Base-by-base conservation (phyloP, 345 rosid species). In the Camelina laxa region DNA sequence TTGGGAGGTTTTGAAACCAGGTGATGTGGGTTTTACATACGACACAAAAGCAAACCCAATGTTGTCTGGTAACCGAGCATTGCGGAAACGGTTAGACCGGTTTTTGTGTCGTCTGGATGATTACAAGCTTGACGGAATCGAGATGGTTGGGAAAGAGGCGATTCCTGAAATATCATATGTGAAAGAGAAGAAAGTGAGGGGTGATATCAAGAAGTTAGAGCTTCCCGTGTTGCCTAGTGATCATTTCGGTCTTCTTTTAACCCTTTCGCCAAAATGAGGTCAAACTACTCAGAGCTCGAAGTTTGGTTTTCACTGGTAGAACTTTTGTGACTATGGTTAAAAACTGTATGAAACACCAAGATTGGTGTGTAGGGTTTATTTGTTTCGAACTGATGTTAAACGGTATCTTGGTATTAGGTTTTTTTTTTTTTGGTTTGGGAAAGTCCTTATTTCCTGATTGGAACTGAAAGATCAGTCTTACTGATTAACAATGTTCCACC, bases 151-250 rank as follows among this genome's bases (percentile, higher is more conserved):
- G n/a, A 80, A 60, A 82, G 98, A 90, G 69, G 91, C 90, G 8
- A 88, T 95, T 77, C 91, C 90, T 4, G 91, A 85, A 8, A 69
- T 92, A 69, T 84, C 87, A 0, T 82, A 92, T 77, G 69, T 48
- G 68, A 95, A 92, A 82, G 96, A 95, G 87, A 95, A 92, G 89
- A 90, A 77, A 67, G 84, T 87, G 62, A 87, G 85, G 49, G 75
- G 84, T 60, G 96, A 86, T 73, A 61, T 78, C 16, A 84, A 86
- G 79, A 51, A 27, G 74, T 56, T 95, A 70, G 90, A 84, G 80
- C 93, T 95, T 31, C 99, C 99, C 2, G 98, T 95, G 77, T 76
- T 92, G 80, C 98, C 99, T 13, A 92, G 99, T 44, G 97, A 95
- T 79, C 99, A 95, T 73, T 95, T 87, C 58, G 99, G 98, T 45